Conservation (phyloP, 2,329 filamentous ascomycete species). For the Penicillium hesseltinei region DNA sequence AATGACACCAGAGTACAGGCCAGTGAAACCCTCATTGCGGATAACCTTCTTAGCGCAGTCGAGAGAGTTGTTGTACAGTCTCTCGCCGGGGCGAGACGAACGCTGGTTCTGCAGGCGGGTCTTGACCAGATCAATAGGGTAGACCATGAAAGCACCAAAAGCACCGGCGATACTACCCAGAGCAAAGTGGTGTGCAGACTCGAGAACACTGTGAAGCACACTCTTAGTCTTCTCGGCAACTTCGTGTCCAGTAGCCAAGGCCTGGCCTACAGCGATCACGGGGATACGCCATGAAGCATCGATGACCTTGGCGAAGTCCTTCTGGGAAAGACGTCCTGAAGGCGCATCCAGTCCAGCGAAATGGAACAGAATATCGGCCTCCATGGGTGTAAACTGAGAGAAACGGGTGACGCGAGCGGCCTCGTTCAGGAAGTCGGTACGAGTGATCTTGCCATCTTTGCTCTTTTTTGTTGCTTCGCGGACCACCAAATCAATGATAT, state of each 20-base stretch:
- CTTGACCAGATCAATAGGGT: constrained; percentile 98
- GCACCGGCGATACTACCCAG: constrained; percentile 89
- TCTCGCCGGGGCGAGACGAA: constrained; percentile 73
- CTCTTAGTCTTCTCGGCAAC: constrained; percentile 56
- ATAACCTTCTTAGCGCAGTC: constrained; percentile 94
- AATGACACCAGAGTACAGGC: constrained; percentile 89
- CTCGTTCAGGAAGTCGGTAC: constrained; percentile 91
- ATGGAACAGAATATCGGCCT: constrained; percentile 97
- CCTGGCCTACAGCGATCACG: constrained; percentile 54
- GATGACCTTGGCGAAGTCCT: constrained; percentile 90
- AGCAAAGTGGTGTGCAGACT: constrained; percentile 85
- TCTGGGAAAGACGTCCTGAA: constrained; percentile 75
- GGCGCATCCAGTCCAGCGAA: constrained; percentile 91
- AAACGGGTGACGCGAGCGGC: constrained; percentile 88
- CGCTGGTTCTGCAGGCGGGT: constrained; percentile 98
- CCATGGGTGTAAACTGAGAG: constrained; percentile 96
- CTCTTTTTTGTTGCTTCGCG: constrained; percentile 82
- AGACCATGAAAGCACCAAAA: constrained; percentile 99
- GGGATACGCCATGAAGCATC: constrained; percentile 85
- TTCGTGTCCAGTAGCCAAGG: constrained; percentile 47
- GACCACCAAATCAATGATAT: constrained; percentile 90
- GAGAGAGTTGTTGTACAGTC: constrained; percentile 93
- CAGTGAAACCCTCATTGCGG: constrained; percentile 83
- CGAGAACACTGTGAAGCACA: constrained; percentile 63
- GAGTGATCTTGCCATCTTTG: constrained; percentile 86